Evolutionary conservation across 1,284 basidiomycete species (phyloP).

Genomic region (Ceratobasidium sp.): DNA sequence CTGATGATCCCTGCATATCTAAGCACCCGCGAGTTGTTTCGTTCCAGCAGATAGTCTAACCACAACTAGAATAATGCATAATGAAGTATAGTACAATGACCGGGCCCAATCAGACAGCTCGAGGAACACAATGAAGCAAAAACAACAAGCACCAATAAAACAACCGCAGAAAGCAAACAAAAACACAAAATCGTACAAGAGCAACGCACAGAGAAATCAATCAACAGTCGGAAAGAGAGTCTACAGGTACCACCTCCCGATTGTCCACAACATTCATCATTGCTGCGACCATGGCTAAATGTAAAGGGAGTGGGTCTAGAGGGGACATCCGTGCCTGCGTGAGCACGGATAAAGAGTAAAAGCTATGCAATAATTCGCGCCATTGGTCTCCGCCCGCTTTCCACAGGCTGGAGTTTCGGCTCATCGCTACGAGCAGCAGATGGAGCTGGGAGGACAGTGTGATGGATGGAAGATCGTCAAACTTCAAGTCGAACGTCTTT

Average conservation of each 20-base stretch:
- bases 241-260: constrained; percentile 34
- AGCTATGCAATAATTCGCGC: constrained; percentile 45
- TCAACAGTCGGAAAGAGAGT: constrained; percentile 9
- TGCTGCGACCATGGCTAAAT: constrained; percentile 31
- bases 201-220: constrained; percentile 7
- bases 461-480: constrained; percentile 13
- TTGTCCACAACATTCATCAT: constrained; percentile 34
- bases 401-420: constrained; percentile 42
- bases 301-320: constrained; percentile 33
- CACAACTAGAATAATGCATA: constrained; percentile 23
- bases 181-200: background rate
- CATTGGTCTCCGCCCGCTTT: constrained; percentile 44
- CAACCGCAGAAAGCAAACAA: constrained; percentile 18
- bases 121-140: background rate
- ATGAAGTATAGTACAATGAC: constrained; percentile 42
- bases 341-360: constrained; percentile 28
- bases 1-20: too few species aligned
- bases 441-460: constrained; percentile 32
- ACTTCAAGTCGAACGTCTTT: background rate
- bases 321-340: constrained; percentile 27
- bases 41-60: background rate
- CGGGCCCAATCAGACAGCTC: background rate
- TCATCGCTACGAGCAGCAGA: constrained; percentile 26
- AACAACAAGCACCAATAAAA: constrained; percentile 20
- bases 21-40: too few species aligned